A percentile compares a stretch with the other conserved stretches of the same genome.
Evolutionary conservation across 225 moss, liverwort and hornwort genomes (phyloP).

Genomic region (Polytrichum commune): DNA sequence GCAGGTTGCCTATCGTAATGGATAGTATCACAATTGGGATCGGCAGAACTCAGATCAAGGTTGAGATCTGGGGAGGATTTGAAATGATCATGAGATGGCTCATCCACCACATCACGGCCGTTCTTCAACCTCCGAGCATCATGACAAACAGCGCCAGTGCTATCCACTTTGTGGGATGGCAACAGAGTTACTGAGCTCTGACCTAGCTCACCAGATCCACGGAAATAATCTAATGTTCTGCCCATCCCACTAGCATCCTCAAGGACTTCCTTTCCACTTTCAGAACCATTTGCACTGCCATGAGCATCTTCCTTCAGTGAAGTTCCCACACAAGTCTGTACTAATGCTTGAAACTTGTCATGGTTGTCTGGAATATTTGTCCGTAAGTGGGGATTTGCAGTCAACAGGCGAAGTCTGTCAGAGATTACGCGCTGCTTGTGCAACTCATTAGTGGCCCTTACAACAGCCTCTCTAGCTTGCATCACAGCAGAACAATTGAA

Average conservation of each 20-base stretch:
- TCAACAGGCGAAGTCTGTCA: conserved; percentile 26
- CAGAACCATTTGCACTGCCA: conserved; percentile 20
- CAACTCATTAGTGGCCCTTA: conserved; percentile 36
- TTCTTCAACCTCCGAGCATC: conserved; percentile 28
- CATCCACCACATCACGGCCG: conserved; percentile 13
- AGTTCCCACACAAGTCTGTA: conserved; percentile 43
- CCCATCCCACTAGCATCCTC: conserved; percentile 25
- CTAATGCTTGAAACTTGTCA: conserved; percentile 51
- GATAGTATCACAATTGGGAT: conserved; percentile 26
- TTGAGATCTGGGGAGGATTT: conserved; percentile 47
- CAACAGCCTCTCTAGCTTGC: conserved; percentile 50
- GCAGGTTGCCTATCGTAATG: conserved; percentile 24
- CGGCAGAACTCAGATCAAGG: conserved; percentile 38
- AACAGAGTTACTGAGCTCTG: conserved; percentile 9
- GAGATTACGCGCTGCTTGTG: conserved; percentile 47
- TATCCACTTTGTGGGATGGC: conserved; percentile 18
- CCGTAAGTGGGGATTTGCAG: conserved; percentile 22
- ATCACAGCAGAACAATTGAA: conserved; percentile 49
- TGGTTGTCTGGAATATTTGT: conserved; percentile 14
- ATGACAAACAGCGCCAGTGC: conserved; percentile 1
- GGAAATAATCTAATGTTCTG: conserved; percentile 13
- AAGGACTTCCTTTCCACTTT: conserved; percentile 23
- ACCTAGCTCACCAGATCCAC: conserved; percentile 16
- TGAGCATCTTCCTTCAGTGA: conserved; percentile 15
- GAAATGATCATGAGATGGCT: conserved; percentile 17